A percentile compares a stretch with the other conserved stretches of the same genome.
Evolutionary conservation across 805 yeast species (phyloP).

Genomic region (Vanderwaltozyma tropicalis): DNA sequence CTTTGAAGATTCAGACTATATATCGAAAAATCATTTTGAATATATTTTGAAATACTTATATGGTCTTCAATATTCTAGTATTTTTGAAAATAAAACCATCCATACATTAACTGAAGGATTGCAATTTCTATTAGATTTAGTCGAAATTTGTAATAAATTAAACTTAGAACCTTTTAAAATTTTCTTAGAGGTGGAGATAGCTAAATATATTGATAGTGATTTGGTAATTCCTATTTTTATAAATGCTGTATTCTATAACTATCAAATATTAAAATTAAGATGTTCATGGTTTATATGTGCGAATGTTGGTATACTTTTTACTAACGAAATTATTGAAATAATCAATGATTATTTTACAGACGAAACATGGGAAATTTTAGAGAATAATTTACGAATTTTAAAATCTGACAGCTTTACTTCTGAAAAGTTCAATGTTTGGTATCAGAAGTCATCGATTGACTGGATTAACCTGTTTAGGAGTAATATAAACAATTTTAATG

Average conservation of each 20-base stretch:
- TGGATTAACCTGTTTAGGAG: constrained; percentile 29
- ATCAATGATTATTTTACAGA: constrained; percentile 21
- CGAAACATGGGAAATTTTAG: constrained; percentile 18
- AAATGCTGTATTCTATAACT: constrained; percentile 43
- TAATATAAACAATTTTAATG: constrained; percentile 32
- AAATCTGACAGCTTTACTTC: not conserved
- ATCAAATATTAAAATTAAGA: constrained; percentile 44
- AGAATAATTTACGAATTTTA: constrained; percentile 7
- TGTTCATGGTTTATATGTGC: constrained; percentile 60
- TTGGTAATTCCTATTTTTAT: constrained; percentile 48
- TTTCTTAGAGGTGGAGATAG: constrained; percentile 49
- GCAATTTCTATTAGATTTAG: constrained; percentile 39
- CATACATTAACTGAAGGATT: constrained; percentile 7
- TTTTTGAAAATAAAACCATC: constrained; percentile 14
- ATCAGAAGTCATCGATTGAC: constrained; percentile 20
- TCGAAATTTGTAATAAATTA: constrained; percentile 54
- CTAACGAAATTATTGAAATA: constrained; percentile 34
- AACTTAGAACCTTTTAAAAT: constrained; percentile 49
- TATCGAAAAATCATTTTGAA: constrained; percentile 32
- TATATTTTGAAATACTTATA: constrained; percentile 45
- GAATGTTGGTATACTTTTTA: constrained; percentile 52
- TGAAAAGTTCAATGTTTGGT: constrained; percentile 19
- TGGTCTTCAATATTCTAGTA: constrained; percentile 31
- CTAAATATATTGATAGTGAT: constrained; percentile 45
- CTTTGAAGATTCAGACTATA: constrained; percentile 38